phyloP scores from a whole-genome alignment of 306 rosid species.

The Senna siamea region DNA sequence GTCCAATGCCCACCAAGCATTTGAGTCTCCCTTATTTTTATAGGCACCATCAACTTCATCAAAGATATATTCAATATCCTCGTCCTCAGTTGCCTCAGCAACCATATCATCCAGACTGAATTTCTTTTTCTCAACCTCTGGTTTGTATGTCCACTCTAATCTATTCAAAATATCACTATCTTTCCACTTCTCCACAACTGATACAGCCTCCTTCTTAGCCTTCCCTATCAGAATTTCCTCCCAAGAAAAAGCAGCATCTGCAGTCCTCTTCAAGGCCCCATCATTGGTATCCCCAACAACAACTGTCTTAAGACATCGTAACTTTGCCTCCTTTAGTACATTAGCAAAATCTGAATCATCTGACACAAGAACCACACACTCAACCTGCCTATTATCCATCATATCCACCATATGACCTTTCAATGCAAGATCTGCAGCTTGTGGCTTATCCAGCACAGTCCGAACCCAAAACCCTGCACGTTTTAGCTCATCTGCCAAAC shows the following conservation, averaged over 20 bases:
- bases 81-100: conserved; percentile 47
- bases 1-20: conserved; percentile 78
- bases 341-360: conserved; percentile 70
- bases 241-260: conserved; percentile 76
- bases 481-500: conserved; percentile 70
- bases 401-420: conserved; percentile 63
- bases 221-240: conserved; percentile 78
- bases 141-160: conserved; percentile 83
- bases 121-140: conserved; percentile 48
- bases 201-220: conserved; percentile 72
- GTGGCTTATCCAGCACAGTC: conserved; percentile 55
- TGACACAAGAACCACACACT: conserved; percentile 83
- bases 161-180: conserved; percentile 74
- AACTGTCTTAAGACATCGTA: conserved; percentile 70
- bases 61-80: conserved; percentile 37
- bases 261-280: conserved; percentile 78
- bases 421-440: conserved; percentile 59
- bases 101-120: conserved; percentile 34
- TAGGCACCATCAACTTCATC: conserved; percentile 44
- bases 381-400: conserved; percentile 67
- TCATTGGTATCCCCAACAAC: conserved; percentile 74
- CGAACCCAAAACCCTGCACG: conserved; percentile 75
- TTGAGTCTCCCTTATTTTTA: conserved; percentile 36
- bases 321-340: conserved; percentile 75
- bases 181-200: conserved; percentile 78